Evolutionary conservation across 2,329 filamentous ascomycete genomes (phyloP).

Genomic region (Aspergillus caelatus): DNA sequence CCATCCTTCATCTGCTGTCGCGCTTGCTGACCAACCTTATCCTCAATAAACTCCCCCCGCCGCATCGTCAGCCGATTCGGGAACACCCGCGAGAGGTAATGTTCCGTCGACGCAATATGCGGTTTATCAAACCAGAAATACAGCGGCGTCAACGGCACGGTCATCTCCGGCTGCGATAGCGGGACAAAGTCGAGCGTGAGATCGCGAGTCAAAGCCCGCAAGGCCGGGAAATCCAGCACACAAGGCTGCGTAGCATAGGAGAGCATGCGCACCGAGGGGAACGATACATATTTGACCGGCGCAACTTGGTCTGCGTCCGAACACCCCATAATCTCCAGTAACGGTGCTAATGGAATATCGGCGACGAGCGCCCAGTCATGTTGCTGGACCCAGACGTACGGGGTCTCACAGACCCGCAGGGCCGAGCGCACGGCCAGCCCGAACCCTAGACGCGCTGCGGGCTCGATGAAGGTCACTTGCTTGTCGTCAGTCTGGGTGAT

Average conservation of each 20-base stretch:
- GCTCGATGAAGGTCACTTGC: conserved; percentile 11
- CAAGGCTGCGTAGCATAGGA: neutral
- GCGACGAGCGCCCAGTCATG: conserved; percentile 15
- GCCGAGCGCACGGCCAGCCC: conserved; percentile 13
- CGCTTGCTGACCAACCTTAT: conserved; percentile 16
- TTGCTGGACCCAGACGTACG: conserved; percentile 17
- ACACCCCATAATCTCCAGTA: conserved; percentile 8
- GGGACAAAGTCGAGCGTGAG: neutral
- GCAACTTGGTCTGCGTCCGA: neutral
- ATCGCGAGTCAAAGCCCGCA: neutral
- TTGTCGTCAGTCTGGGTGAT: conserved; percentile 6
- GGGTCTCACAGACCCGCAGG: conserved; percentile 8
- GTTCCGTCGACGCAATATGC: conserved; percentile 10
- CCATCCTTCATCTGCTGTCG: conserved; percentile 16
- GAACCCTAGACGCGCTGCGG: conserved; percentile 9
- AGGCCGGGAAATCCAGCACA: neutral
- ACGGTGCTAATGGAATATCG: conserved; percentile 5
- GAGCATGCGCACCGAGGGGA: neutral
- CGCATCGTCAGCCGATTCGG: conserved; percentile 14
- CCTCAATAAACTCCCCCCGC: conserved; percentile 15
- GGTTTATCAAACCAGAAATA: conserved; percentile 19
- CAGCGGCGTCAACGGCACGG: conserved; percentile 10
- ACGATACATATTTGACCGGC: neutral
- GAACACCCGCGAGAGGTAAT: conserved; percentile 13
- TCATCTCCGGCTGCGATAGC: neutral